phyloP scores from a whole-genome alignment of 2,329 filamentous ascomycete genomes.

The Colletotrichum viniferum region DNA sequence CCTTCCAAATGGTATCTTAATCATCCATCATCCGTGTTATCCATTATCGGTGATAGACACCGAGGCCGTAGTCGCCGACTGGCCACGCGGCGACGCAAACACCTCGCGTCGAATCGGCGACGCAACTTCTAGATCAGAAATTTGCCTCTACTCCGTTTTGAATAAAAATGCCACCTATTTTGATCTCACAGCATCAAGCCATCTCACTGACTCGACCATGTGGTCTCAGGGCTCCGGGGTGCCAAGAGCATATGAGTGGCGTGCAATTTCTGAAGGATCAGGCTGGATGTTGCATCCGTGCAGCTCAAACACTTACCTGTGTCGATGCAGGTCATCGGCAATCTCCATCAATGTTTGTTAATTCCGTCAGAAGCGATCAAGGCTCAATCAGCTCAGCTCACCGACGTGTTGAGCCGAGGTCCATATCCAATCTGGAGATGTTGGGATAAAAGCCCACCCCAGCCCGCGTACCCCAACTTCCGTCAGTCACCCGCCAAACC shows the following conservation, averaged over 20 bases:
- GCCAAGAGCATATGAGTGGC: background rate
- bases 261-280: background rate
- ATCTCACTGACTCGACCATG: background rate
- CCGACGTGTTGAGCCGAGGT: background rate
- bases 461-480: background rate
- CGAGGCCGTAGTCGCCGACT: fast-evolving
- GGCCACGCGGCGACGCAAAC: too few species aligned
- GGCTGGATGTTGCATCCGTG: background rate
- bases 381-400: background rate
- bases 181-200: fast-evolving
- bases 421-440: background rate
- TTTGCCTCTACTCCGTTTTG: too few species aligned
- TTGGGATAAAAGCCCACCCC: background rate
- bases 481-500: background rate
- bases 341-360: background rate
- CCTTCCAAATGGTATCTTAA: too few species aligned
- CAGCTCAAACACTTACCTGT: background rate
- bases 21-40: too few species aligned
- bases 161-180: fast-evolving
- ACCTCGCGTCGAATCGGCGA: too few species aligned
- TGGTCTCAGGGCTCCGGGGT: background rate
- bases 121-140: fast-evolving
- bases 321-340: background rate
- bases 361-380: background rate
- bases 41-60: too few species aligned